Evolutionary conservation across 768 basidiomycete genomes (phyloP).

Genomic region (Phallus indusiatus): DNA sequence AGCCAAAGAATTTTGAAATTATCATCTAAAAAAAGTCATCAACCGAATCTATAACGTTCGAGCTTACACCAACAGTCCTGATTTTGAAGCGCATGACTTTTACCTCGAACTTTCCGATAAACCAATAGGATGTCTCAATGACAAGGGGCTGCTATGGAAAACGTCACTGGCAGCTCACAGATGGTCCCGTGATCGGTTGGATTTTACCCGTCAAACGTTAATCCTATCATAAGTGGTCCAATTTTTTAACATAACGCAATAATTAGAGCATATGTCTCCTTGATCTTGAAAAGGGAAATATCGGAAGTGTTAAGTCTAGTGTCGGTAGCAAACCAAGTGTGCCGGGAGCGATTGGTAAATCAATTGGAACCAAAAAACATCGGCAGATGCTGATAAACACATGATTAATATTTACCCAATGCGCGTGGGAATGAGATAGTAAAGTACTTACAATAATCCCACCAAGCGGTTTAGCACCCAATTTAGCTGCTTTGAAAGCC

Average conservation of each 20-base stretch:
- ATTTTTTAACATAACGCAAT: constrained; percentile 82
- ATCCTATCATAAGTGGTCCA: constrained; percentile 86
- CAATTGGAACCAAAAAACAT: constrained; percentile 93
- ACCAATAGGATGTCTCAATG: constrained; percentile 92
- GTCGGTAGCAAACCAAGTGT: constrained; percentile 86
- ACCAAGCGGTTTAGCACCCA: constrained; percentile 87
- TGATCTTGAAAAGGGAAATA: constrained; percentile 90
- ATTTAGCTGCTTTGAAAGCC: constrained; percentile 82
- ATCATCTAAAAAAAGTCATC: neutral
- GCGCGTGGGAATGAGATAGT: neutral
- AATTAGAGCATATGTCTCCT: constrained; percentile 97
- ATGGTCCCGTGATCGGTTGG: constrained; percentile 4
- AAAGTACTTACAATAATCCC: constrained; percentile 75
- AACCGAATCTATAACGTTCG: neutral
- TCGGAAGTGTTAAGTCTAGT: constrained; percentile 75
- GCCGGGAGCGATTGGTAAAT: constrained; percentile 95
- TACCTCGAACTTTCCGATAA: constrained; percentile 89
- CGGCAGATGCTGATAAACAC: constrained; percentile 69
- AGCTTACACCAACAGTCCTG: constrained; percentile 84
- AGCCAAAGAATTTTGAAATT: neutral
- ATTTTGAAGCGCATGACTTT: constrained; percentile 83
- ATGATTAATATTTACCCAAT: constrained; percentile 7
- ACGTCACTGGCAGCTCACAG: neutral
- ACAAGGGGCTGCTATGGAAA: constrained; percentile 80
- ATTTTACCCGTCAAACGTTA: constrained; percentile 80